A percentile compares a stretch with the other conserved stretches of the same genome.
Conservation (phyloP, 2,329 filamentous ascomycete genomes). For the Sporothrix brunneoviolacea region DNA sequence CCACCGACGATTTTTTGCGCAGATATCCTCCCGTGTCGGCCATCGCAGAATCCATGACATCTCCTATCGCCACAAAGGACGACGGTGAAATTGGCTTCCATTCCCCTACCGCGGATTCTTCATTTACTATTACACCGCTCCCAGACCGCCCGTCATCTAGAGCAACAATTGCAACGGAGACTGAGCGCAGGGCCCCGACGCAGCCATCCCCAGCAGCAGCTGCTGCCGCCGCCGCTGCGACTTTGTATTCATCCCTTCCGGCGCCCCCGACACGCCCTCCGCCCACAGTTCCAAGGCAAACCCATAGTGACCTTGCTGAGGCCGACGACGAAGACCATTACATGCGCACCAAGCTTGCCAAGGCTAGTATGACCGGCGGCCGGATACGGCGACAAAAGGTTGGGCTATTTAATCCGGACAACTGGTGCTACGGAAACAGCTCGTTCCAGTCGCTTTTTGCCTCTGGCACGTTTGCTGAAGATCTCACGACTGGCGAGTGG, state of each 20-base stretch:
- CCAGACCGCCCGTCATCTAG: conserved; percentile 8
- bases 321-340: conserved; percentile 31
- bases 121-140: background rate
- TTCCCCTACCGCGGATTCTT: background rate
- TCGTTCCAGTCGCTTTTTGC: conserved; percentile 76
- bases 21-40: conserved; percentile 68
- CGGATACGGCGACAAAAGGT: conserved; percentile 46
- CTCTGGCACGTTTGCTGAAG: conserved; percentile 60
- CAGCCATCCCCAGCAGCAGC: conserved; percentile 13
- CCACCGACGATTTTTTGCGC: conserved; percentile 76
- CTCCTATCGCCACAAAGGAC: conserved; percentile 24
- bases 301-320: conserved; percentile 67
- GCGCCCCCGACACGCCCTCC: conserved; percentile 59
- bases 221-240: conserved; percentile 28
- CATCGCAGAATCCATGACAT: conserved; percentile 54
- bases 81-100: conserved; percentile 6
- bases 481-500: conserved; percentile 55
- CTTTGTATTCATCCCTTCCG: conserved; percentile 42
- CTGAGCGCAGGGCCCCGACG: background rate
- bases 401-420: conserved; percentile 72
- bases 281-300: conserved; percentile 60
- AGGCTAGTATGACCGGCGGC: conserved; percentile 25
- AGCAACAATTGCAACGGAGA: background rate
- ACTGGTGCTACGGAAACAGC: conserved; percentile 91
- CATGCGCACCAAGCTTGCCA: conserved; percentile 35